Percentiles rank a stretch among this genome's conserved stretches.
Conservation (phyloP, 2,329 filamentous ascomycete species). For the Lasiodiplodia citricola region DNA sequence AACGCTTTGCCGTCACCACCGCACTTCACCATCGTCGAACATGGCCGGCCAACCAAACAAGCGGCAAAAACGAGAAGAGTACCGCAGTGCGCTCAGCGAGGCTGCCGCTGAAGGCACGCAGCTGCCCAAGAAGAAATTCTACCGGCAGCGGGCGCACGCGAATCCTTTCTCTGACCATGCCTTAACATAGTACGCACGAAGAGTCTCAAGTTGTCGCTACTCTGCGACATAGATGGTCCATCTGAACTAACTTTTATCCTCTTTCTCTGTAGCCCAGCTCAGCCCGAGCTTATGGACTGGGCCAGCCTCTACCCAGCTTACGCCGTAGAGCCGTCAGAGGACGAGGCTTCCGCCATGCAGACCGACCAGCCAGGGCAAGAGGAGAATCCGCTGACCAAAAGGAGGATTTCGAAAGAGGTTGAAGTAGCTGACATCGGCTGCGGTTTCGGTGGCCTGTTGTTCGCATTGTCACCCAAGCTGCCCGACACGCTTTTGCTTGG, state of each 20-base stretch:
- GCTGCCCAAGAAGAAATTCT: conserved; percentile 93
- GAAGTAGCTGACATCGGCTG: conserved; percentile 97
- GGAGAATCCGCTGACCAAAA: conserved; percentile 33
- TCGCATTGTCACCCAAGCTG: conserved; percentile 80
- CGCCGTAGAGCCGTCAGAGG: conserved; percentile 43
- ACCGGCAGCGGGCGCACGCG: conserved; percentile 92
- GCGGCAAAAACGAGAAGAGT: conserved; percentile 55
- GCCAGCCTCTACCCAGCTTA: conserved; percentile 80
- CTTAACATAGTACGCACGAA: conserved; percentile 73
- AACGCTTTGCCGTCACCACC: conserved; percentile 18
- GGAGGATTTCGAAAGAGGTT: conserved; percentile 68
- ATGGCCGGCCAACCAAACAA: conserved; percentile 43
- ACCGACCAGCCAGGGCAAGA: conserved; percentile 25
- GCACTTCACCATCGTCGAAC: conserved; percentile 7
- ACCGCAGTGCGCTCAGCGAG: conserved; percentile 43
- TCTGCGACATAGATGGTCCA: background rate
- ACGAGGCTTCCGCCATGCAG: conserved; percentile 4
- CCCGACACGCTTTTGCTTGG: conserved; percentile 84
- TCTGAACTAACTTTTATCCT: background rate
- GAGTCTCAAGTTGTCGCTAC: background rate
- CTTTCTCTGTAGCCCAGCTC: conserved; percentile 66
- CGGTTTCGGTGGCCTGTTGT: conserved; percentile 88
- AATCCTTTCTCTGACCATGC: conserved; percentile 97
- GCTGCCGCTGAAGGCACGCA: conserved; percentile 65
- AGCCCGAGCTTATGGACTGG: conserved; percentile 91